Evolutionary conservation across 805 yeast genomes (phyloP).

Genomic region (Sungouiozyma intestinalis): DNA sequence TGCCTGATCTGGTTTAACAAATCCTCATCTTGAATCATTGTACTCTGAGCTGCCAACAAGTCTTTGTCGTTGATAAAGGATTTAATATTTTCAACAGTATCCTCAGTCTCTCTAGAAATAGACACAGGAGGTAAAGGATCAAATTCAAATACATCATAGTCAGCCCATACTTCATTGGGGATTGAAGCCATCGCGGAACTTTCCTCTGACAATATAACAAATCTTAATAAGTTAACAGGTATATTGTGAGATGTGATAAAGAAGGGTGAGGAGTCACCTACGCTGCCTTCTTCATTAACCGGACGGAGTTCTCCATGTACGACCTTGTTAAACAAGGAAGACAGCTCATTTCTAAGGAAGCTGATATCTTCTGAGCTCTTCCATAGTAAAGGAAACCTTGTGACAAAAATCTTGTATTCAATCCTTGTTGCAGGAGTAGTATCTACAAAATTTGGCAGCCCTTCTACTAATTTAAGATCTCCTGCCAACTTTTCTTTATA

Average conservation of each 20-base stretch:
- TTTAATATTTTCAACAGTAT: constrained; percentile 27
- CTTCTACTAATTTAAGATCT: constrained; percentile 7
- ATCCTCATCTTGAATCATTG: constrained; percentile 26
- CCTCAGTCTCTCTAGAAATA: constrained; percentile 27
- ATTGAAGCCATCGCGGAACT: constrained; percentile 59
- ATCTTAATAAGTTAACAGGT: constrained; percentile 55
- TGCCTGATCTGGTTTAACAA: constrained; percentile 25
- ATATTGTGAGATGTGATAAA: constrained; percentile 23
- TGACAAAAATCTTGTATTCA: constrained; percentile 46
- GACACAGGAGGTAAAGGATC: constrained; percentile 60
- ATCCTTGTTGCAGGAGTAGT: constrained; percentile 15
- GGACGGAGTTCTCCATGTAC: constrained; percentile 3
- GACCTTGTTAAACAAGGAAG: constrained; percentile 14
- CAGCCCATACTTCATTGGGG: constrained; percentile 51
- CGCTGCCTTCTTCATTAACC: constrained; percentile 4
- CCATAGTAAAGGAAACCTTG: constrained; percentile 48
- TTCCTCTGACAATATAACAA: constrained; percentile 62
- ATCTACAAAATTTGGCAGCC: constrained; percentile 17
- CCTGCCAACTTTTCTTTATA: constrained; percentile 20
- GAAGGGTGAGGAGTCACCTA: constrained; percentile 5
- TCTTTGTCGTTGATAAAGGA: constrained; percentile 27
- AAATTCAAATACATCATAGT: constrained; percentile 54
- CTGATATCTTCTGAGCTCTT: constrained; percentile 35
- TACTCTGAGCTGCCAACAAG: constrained; percentile 17
- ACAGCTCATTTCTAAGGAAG: constrained; percentile 39